These are phyloP conservation scores for Sporodiniella umbellata DNA, from an alignment of 371 early-diverging fungal species.

Conservation along the genomic window DNA sequence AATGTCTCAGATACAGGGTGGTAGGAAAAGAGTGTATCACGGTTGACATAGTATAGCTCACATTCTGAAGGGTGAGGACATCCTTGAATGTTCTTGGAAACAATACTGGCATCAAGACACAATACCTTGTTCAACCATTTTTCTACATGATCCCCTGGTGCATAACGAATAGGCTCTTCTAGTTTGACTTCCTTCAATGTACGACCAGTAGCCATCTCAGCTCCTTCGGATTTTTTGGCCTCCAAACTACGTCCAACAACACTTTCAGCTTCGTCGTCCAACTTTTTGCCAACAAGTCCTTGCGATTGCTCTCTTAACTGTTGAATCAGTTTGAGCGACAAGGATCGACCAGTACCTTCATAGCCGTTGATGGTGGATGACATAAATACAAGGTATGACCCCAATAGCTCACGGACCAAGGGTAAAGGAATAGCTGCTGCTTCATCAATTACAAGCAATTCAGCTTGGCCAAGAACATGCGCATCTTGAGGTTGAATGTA, in stretches of 20 bases:
- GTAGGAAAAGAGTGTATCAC: slow-evolving; percentile 94
- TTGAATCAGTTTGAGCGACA: slow-evolving; percentile 94
- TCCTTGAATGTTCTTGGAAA: slow-evolving; percentile 73
- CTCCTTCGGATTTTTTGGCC: slow-evolving; percentile 40
- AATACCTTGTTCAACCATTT: slow-evolving; percentile 95
- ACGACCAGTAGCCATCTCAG: slow-evolving; percentile 63
- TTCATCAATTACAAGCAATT: slow-evolving; percentile 98
- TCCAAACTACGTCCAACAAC: slow-evolving; percentile 57
- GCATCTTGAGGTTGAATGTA: slow-evolving; percentile 96
- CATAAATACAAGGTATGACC: slow-evolving; percentile 97
- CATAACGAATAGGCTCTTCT: slow-evolving; percentile 97
- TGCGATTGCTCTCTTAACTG: slow-evolving; percentile 90
- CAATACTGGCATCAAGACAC: slow-evolving; percentile 87
- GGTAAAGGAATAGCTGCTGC: slow-evolving; percentile 99
- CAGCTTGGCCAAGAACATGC: slow-evolving; percentile 91
- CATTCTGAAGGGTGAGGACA: slow-evolving; percentile 95
- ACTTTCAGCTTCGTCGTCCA: slow-evolving; percentile 41
- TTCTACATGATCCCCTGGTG: slow-evolving; percentile 91
- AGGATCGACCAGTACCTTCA: slow-evolving; percentile 99
- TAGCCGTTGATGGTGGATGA: slow-evolving; percentile 99
- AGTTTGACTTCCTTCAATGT: slow-evolving; percentile 87
- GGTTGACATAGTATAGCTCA: slow-evolving; percentile 93
- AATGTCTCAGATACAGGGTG: slow-evolving; percentile 96
- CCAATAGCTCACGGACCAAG: slow-evolving; percentile 86
- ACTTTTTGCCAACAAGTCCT: slow-evolving; percentile 64